Evolutionary conservation across 495 filamentous ascomycete species (phyloP), one percentile per base, ranked within the genome.

Genomic region (Lepidopterella palustris): DNA sequence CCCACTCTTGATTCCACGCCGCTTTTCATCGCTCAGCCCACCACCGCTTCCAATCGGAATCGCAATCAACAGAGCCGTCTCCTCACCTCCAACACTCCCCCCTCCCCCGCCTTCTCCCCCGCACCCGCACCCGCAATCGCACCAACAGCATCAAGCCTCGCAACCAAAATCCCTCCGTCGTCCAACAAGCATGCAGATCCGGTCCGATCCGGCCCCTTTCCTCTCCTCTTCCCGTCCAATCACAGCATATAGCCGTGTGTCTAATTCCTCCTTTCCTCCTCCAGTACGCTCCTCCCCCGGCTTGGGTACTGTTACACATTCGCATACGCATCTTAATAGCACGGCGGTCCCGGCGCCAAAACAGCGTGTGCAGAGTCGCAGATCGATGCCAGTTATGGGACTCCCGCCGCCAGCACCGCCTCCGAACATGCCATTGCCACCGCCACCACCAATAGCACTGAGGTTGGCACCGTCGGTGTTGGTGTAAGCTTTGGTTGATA

Each of bases 341-440:
- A n/a, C n/a, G n/a, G 21, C 24, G 45, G 15, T 15, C 31, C 53
- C 24, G 59, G 40, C 49, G 24, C 24, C 55, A 5, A 8, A n/a
- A 5, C 28, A 35, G 18, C 28, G 56, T 15, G 50, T 70, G 3
- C 50, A 52, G 21, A 58, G 56, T 0, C 53, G 62, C 18, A 39
- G 60, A 2, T 65, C 57, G 10, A 63, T 73, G 62, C 61, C 68
- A 9, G 64, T 66, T 0, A 64, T 69, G 15, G 62, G 64, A 3
- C 60, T 73, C 15, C 68, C 68, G 1, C 71, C 71, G n/a, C 71
- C 71, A 6, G 65, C 66, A 10, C 68, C 68, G 9, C 70, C 71
- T 26, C 66, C 66, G 47, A 69, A 61, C 45, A 66, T 69, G 63
- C 66, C 66, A 20, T 42, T 68, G 18, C 71, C 71, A n/a, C 63